phyloP scores from a whole-genome alignment of 177 flowering plant species.

The Vitis hybrid region DNA sequence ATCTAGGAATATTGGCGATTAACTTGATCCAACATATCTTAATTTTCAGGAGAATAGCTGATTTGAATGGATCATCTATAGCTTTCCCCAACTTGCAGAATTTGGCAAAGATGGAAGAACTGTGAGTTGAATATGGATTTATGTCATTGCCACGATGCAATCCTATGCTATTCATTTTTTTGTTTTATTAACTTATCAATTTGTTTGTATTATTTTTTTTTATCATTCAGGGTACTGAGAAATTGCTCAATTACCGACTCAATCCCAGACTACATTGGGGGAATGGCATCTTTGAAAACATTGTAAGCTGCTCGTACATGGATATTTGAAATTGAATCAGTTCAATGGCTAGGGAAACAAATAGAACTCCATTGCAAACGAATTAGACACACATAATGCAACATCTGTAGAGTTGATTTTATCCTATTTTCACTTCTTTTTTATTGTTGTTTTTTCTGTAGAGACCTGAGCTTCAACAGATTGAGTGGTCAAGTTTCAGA shows the following conservation, averaged over 20 bases:
- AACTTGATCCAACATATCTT: constrained; percentile 9
- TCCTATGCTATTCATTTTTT: background rate
- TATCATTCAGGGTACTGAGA: constrained; percentile 59
- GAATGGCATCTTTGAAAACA: constrained; percentile 28
- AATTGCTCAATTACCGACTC: constrained; percentile 61
- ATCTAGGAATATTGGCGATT: background rate
- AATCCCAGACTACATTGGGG: constrained; percentile 63
- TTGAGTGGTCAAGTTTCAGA: constrained; percentile 66
- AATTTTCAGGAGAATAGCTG: constrained; percentile 76
- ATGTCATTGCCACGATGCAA: background rate
- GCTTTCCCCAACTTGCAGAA: constrained; percentile 59
- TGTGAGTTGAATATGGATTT: constrained; percentile 56
- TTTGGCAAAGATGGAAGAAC: constrained; percentile 28
- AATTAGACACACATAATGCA: too few species aligned
- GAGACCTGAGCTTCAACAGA: constrained; percentile 82
- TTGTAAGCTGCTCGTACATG: constrained; percentile 48
- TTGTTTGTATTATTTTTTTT: constrained; percentile 5
- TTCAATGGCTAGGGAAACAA: too few species aligned
- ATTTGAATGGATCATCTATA: constrained; percentile 49
- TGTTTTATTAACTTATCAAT: background rate
- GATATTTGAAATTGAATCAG: too few species aligned
- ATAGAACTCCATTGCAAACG: too few species aligned
- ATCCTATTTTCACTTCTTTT: background rate
- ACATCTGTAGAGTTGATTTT: too few species aligned
- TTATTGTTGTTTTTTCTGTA: constrained; percentile 20